Conservation (phyloP, 2,329 filamentous ascomycete genomes). For the Talaromyces pinophilus region DNA sequence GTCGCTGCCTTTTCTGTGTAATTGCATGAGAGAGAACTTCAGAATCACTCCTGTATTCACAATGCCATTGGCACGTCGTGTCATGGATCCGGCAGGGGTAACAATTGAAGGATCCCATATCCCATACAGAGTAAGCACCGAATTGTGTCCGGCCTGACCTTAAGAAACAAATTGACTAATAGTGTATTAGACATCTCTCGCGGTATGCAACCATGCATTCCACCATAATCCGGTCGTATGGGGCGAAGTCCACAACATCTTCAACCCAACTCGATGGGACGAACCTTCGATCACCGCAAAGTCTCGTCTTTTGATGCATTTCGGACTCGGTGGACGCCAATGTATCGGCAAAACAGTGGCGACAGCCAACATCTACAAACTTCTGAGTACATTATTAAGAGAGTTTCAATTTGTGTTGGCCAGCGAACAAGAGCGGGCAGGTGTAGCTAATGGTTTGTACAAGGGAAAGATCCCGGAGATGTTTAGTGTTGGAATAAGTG, state of each 20-base stretch:
- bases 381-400: slow-evolving; percentile 34
- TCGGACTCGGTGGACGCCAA: slow-evolving; percentile 36
- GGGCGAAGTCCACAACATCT: slow-evolving; percentile 36
- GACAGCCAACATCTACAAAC: slow-evolving; percentile 39
- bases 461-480: slow-evolving; percentile 9
- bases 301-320: slow-evolving; percentile 37
- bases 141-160: background rate
- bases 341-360: slow-evolving; percentile 43
- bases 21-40: slow-evolving; percentile 39
- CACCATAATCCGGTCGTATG: slow-evolving; percentile 38
- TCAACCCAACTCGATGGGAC: slow-evolving; percentile 35
- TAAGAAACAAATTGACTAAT: background rate
- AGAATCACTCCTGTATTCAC: slow-evolving; percentile 39
- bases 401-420: slow-evolving; percentile 38
- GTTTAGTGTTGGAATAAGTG: slow-evolving; percentile 20
- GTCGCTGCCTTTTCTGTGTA: slow-evolving; percentile 31
- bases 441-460: background rate
- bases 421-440: slow-evolving; percentile 22
- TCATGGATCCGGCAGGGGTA: slow-evolving; percentile 31
- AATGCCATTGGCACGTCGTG: slow-evolving; percentile 36
- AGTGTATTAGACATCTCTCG: slow-evolving; percentile 32
- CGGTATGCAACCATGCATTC: slow-evolving; percentile 39
- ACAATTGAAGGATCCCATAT: slow-evolving; percentile 31
- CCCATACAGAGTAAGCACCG: slow-evolving; percentile 29
- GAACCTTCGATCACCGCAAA: slow-evolving; percentile 24